Evolutionary conservation across 148 eudicot genomes (phyloP).

Genomic region (Cornus florida): DNA sequence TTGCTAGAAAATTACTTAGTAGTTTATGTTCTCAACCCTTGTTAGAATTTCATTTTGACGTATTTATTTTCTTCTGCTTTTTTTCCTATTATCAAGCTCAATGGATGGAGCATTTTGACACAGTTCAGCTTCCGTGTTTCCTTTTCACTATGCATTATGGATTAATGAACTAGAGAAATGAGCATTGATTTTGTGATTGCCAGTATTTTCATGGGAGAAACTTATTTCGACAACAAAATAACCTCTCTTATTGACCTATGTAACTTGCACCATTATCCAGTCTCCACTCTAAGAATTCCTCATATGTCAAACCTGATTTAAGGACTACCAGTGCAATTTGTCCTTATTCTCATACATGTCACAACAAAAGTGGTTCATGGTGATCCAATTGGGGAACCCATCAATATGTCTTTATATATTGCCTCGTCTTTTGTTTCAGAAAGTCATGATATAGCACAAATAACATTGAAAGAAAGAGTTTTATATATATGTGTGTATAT

Average conservation of each 20-base stretch:
- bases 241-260: not conserved
- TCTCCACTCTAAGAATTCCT: not conserved
- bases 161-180: not conserved
- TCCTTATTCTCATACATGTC: not conserved
- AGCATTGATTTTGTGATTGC: not conserved
- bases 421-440: not conserved
- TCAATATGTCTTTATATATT: not conserved
- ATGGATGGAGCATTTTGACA: not conserved
- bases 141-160: not conserved
- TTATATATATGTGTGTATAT: too few species aligned
- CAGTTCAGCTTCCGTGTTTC: not conserved
- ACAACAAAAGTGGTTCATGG: not conserved
- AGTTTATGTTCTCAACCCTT: too few species aligned
- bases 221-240: not conserved
- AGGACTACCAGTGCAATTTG: not conserved
- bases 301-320: not conserved
- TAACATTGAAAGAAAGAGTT: too few species aligned
- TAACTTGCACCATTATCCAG: not conserved
- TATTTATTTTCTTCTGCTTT: not conserved
- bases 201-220: not conserved
- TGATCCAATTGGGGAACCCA: not conserved
- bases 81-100: not conserved
- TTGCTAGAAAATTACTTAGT: too few species aligned
- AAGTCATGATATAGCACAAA: not conserved
- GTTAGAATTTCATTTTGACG: not conserved